Evolutionary conservation across 345 rosid species (phyloP).

Genomic region (Syzygium aqueum): DNA sequence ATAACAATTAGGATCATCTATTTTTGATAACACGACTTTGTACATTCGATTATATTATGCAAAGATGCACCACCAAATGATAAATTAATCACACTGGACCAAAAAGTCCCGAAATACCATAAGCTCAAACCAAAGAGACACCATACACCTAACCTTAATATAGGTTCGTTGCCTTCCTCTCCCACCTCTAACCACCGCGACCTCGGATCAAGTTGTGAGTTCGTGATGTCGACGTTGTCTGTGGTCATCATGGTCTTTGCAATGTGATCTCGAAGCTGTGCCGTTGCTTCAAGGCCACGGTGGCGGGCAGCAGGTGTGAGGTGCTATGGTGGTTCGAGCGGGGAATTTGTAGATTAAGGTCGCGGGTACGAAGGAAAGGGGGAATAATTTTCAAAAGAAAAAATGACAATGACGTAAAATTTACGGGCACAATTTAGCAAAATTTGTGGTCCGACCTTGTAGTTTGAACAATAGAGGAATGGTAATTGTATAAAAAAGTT

Average conservation of each 20-base stretch:
- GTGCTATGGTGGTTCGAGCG: not conserved
- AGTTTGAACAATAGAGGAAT: not conserved
- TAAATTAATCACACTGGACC: not conserved
- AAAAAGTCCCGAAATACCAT: not conserved
- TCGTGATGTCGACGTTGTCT: not conserved
- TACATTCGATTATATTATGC: not conserved
- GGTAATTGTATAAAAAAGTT: not conserved
- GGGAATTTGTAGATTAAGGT: not conserved
- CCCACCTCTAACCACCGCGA: not conserved
- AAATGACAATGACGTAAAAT: not conserved
- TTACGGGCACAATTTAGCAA: not conserved
- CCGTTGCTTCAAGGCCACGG: not conserved
- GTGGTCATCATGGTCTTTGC: not conserved
- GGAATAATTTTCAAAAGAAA: not conserved
- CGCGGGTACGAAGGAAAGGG: not conserved
- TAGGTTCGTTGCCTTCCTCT: not conserved
- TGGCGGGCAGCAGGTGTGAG: not conserved
- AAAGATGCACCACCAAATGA: not conserved
- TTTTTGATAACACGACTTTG: not conserved
- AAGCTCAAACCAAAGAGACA: not conserved
- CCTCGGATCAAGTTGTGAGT: not conserved
- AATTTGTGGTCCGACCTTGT: not conserved
- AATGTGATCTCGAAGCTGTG: not conserved
- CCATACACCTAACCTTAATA: not conserved
- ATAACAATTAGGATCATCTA: not conserved